Conservation (phyloP, 495 filamentous ascomycete species). For the Endocarpon pusillum region DNA sequence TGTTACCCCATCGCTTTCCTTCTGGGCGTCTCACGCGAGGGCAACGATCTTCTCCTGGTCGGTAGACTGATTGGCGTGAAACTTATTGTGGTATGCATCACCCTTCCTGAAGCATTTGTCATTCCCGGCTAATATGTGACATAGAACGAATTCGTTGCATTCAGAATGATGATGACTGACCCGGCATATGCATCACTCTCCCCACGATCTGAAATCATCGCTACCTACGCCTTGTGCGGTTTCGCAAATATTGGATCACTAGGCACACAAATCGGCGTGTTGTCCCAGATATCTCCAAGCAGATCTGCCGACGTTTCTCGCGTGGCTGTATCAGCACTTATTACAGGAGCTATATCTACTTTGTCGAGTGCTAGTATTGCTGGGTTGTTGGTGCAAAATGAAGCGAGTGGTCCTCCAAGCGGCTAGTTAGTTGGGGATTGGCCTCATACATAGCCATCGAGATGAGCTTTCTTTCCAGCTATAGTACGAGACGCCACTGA, state of each 20-base stretch:
- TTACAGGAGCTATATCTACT: constrained; percentile 63
- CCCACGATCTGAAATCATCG: constrained; percentile 52
- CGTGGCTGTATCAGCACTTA: constrained; percentile 59
- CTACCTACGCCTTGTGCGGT: constrained; percentile 55
- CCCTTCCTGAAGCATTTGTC: not conserved
- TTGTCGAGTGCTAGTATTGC: constrained; percentile 70
- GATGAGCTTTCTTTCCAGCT: too few relatives aligned
- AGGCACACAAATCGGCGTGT: constrained; percentile 72
- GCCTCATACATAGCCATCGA: too few relatives aligned
- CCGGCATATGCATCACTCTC: constrained; percentile 36
- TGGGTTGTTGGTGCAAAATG: constrained; percentile 50
- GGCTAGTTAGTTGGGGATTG: too few relatives aligned
- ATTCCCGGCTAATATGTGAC: constrained; percentile 3
- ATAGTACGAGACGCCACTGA: too few relatives aligned
- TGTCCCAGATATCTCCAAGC: constrained; percentile 60
- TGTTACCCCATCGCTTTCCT: constrained; percentile 76
- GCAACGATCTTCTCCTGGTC: constrained; percentile 51
- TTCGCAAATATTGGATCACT: constrained; percentile 71
- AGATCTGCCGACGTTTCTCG: constrained; percentile 57
- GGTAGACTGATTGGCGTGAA: constrained; percentile 68
- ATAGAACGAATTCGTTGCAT: constrained; percentile 51
- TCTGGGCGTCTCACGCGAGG: constrained; percentile 59
- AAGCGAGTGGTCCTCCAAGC: too few relatives aligned
- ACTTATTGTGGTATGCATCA: constrained; percentile 49
- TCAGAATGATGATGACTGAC: constrained; percentile 30